These are phyloP conservation scores for Colletotrichum caudatum DNA, from an alignment of 2,329 filamentous ascomycete genomes.

Conservation along the genomic window DNA sequence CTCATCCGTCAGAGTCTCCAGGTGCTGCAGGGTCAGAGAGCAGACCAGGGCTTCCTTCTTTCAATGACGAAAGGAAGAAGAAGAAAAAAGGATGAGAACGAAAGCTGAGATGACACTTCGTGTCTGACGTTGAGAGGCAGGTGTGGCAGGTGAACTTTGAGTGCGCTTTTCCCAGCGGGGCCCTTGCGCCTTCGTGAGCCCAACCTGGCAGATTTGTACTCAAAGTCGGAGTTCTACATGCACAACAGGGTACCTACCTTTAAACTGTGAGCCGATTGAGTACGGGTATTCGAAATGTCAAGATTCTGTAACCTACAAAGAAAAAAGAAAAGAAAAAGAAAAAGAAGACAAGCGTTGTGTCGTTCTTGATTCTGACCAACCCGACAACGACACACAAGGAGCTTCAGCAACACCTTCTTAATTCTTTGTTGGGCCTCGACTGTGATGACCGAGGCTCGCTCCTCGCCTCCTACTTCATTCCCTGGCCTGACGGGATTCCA, in stretches of 20 bases:
- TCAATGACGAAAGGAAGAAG: conserved; percentile 20
- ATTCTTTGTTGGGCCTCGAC: conserved; percentile 1
- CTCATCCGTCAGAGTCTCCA: neutral
- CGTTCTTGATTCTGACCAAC: neutral
- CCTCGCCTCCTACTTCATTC: conserved; percentile 8
- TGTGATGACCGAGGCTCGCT: too few relatives aligned
- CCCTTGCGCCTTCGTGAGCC: conserved; percentile 1
- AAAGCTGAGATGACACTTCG: conserved; percentile 12
- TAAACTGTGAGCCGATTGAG: neutral
- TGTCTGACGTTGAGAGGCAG: neutral
- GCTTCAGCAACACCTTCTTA: neutral
- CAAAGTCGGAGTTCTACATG: neutral
- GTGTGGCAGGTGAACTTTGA: neutral
- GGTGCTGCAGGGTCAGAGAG: neutral
- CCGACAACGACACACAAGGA: neutral
- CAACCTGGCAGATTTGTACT: conserved; percentile 1
- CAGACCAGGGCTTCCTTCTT: conserved; percentile 1
- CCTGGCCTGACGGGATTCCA: neutral
- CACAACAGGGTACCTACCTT: neutral
- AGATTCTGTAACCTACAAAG: neutral
- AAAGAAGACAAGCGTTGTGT: too few relatives aligned
- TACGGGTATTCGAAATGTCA: neutral
- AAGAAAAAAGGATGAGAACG: conserved; percentile 8
- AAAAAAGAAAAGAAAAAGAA: too few relatives aligned
- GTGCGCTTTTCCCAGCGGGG: neutral